These are phyloP conservation scores for Tolypocladium ovalisporum DNA, from an alignment of 2,329 filamentous ascomycete species.

Conservation along the genomic window DNA sequence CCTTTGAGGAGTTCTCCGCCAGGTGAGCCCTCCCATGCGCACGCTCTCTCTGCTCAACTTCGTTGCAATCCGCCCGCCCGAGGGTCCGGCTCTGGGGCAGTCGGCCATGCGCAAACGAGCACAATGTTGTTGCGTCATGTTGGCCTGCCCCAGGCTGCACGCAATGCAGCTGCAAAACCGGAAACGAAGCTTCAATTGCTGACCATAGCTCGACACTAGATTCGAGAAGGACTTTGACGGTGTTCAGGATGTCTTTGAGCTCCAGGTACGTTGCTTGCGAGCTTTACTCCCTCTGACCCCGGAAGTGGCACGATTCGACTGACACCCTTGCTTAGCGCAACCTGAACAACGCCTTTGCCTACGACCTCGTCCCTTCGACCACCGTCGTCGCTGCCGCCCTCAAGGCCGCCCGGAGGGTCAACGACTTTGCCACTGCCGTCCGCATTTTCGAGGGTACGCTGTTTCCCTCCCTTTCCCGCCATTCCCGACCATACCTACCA, in stretches of 20 bases:
- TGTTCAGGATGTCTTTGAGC: conserved; percentile 98
- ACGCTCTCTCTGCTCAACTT: background rate
- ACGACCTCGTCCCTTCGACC: conserved; percentile 95
- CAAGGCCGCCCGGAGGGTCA: conserved; percentile 87
- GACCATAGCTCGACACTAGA: conserved; percentile 40
- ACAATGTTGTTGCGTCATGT: background rate
- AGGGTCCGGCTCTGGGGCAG: conserved; percentile 1
- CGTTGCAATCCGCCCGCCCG: background rate
- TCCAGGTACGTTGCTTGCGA: conserved; percentile 62
- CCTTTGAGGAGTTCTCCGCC: conserved; percentile 96
- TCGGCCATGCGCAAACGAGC: background rate
- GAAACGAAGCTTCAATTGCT: background rate
- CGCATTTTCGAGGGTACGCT: conserved; percentile 94
- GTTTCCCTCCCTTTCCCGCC: background rate
- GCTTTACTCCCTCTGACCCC: background rate
- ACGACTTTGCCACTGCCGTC: conserved; percentile 97
- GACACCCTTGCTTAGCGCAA: conserved; percentile 49
- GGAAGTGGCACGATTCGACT: background rate
- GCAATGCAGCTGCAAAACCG: background rate
- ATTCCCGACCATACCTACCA: background rate
- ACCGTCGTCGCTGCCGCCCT: conserved; percentile 85
- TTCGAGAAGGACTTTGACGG: conserved; percentile 99
- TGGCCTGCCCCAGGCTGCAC: background rate
- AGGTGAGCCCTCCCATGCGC: conserved; percentile 53
- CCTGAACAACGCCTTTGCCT: conserved; percentile 99